Evolutionary conservation across 108 stramenopile species (phyloP), one percentile per base, ranked within the genome.

Genomic region (Skeletonema tropicum): DNA sequence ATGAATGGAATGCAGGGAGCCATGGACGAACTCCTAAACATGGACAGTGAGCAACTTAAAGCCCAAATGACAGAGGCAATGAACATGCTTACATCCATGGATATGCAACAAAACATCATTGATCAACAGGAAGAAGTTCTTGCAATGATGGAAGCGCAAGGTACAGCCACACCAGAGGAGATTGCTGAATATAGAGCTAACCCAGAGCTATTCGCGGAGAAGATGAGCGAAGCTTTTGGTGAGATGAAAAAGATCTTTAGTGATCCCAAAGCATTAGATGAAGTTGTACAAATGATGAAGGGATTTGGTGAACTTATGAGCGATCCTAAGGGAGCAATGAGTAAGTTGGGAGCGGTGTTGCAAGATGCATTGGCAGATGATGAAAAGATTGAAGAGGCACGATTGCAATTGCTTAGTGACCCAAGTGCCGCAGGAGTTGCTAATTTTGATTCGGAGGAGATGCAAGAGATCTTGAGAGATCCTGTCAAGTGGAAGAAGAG

Each of bases 371-470:
- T 88, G 61, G 70, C 67, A 29, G 69, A 77, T 67, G 94, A 92
- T 74, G 85, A 85, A 35, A 89, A 93, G 60, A 92, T 96, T 66
- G 94, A 96, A 77, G 90, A 89, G 74, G 89, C 91, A 14, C 66
- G 94, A 52, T 67, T 85, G 80, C 77, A 86, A 68, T 66, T 96
- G 8, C 68, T 96, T 38, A 70, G 68, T 38, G 77, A 82, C 38
- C 88, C 90, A 7, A 82, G 76, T 11, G 62, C 83, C 1, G 80
- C 71, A 3, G 80, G 81, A 32, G 88, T 88, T 81, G 85, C 78
- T 2, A 67, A 86, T 64, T 89, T 89, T 67, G 76, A 83, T 19
- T 75, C 80, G 11, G 84, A 74, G 4, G 94, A 96, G 52, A 85
- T 93, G 79, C 70, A 88, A 70, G 90, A 83, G 11, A 83, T 90